A percentile compares a stretch with the other conserved stretches of the same genome.
Conservation (phyloP, 2,329 filamentous ascomycete genomes). For the Pezicula carpinea region DNA sequence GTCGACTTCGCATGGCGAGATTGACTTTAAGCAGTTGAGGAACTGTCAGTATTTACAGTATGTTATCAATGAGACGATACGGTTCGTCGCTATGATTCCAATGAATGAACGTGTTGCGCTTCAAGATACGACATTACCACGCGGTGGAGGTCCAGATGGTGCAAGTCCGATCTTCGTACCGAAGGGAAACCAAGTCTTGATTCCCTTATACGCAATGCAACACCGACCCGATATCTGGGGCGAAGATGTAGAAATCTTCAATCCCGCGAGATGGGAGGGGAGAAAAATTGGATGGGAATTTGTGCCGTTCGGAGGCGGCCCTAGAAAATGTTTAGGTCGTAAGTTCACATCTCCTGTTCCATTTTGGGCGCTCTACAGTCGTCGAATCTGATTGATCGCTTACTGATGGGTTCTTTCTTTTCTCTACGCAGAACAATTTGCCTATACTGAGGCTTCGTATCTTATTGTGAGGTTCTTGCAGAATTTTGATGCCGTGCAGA, state of each 20-base stretch:
- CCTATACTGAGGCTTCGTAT: constrained; percentile 25
- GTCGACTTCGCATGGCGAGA: constrained; percentile 17
- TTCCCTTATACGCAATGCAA: constrained; percentile 27
- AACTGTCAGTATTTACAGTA: constrained; percentile 18
- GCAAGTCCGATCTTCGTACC: constrained; percentile 26
- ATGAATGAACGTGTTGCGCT: constrained; percentile 44
- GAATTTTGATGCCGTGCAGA: constrained; percentile 19
- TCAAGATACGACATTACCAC: constrained; percentile 35
- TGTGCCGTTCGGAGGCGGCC: constrained; percentile 68
- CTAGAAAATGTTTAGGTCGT: constrained; percentile 64
- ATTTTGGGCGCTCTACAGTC: no score
- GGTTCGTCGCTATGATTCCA: constrained; percentile 42
- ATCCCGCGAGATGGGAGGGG: constrained; percentile 66
- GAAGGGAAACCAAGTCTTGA: constrained; percentile 19
- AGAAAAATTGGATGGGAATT: constrained; percentile 65
- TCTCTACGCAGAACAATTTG: constrained; percentile 23
- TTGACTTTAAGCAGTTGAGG: constrained; percentile 12
- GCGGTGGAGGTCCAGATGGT: constrained; percentile 30
- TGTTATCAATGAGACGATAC: constrained; percentile 35
- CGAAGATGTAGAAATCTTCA: constrained; percentile 29
- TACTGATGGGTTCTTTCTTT: background rate
- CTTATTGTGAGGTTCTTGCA: constrained; percentile 25
- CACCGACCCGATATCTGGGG: constrained; percentile 30
- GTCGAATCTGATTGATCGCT: constrained; percentile 1
- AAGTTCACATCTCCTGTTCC: constrained; percentile 22